Conservation (phyloP, 2,329 filamentous ascomycete genomes). For the Arthroderma uncinatum region DNA sequence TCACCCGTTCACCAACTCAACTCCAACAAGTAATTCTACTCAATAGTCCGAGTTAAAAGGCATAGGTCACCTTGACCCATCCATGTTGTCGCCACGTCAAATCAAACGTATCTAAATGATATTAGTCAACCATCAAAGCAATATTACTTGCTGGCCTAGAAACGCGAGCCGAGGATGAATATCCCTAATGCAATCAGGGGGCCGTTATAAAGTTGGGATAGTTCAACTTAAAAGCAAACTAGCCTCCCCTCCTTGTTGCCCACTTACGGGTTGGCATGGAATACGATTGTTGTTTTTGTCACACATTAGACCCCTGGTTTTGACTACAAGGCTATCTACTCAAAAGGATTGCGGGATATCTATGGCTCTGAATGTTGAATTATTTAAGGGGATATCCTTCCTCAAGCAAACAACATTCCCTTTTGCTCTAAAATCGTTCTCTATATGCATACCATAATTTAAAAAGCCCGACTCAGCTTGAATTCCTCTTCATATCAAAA, state of each 20-base stretch:
- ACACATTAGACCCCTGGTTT: too few species aligned
- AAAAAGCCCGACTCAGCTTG: too few species aligned
- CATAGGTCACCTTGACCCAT: neutral
- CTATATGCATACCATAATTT: too few species aligned
- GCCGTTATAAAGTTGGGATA: too few species aligned
- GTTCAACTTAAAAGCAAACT: too few species aligned
- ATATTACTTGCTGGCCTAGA: neutral
- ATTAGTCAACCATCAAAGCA: neutral
- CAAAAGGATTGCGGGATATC: neutral
- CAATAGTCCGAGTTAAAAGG: neutral
- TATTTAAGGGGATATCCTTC: neutral
- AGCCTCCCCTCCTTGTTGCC: too few species aligned
- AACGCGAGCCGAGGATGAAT: too few species aligned
- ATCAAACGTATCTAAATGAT: neutral
- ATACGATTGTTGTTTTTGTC: neutral
- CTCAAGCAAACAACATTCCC: neutral
- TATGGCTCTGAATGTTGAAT: neutral
- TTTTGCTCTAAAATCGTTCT: neutral
- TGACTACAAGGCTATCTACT: neutral
- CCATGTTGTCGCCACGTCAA: neutral
- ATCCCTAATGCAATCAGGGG: neutral
- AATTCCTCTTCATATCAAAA: too few species aligned
- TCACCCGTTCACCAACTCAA: neutral
- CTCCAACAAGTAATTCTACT: neutral
- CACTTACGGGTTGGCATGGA: too few species aligned